Evolutionary conservation across 1,284 basidiomycete species (phyloP).

Genomic region (Sporisorium sorghi): DNA sequence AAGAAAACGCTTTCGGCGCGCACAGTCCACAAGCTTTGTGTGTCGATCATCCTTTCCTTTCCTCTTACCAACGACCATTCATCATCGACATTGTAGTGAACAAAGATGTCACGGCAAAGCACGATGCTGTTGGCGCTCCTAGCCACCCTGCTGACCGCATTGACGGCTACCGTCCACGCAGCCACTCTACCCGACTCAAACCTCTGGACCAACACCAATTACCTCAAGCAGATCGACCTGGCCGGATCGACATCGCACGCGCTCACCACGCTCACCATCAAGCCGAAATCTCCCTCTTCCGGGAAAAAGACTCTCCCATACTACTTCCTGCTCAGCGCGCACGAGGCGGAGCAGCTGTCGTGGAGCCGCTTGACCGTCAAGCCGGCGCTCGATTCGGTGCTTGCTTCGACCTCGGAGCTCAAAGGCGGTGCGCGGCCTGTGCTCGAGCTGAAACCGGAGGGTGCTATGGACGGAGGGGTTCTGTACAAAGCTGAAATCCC

Average conservation of each 20-base stretch:
- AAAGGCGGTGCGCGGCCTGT: constrained; percentile 30
- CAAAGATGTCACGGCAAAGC: constrained; percentile 9
- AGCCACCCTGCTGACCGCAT: background rate
- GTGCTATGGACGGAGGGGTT: constrained; percentile 14
- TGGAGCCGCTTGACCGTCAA: constrained; percentile 34
- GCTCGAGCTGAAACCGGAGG: constrained; percentile 11
- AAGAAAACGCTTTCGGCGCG: constrained; percentile 12
- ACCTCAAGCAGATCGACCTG: constrained; percentile 53
- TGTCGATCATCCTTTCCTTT: background rate
- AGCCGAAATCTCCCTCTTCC: constrained; percentile 39
- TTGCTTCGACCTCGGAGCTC: constrained; percentile 12
- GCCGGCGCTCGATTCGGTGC: constrained; percentile 25
- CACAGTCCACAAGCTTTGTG: constrained; percentile 37
- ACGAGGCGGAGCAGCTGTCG: constrained; percentile 42
- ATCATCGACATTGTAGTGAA: background rate
- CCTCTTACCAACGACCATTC: constrained; percentile 4
- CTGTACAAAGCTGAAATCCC: constrained; percentile 32
- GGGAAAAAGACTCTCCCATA: constrained; percentile 44
- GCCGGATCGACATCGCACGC: constrained; percentile 53
- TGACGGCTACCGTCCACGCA: constrained; percentile 4
- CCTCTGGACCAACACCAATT: constrained; percentile 51
- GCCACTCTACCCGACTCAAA: constrained; percentile 16
- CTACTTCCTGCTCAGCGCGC: constrained; percentile 35
- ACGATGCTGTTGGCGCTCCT: constrained; percentile 10
- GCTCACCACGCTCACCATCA: constrained; percentile 49